These are phyloP conservation scores for Helicocarpus griseus DNA, from an alignment of 2,329 filamentous ascomycete species.

Conservation along the genomic window DNA sequence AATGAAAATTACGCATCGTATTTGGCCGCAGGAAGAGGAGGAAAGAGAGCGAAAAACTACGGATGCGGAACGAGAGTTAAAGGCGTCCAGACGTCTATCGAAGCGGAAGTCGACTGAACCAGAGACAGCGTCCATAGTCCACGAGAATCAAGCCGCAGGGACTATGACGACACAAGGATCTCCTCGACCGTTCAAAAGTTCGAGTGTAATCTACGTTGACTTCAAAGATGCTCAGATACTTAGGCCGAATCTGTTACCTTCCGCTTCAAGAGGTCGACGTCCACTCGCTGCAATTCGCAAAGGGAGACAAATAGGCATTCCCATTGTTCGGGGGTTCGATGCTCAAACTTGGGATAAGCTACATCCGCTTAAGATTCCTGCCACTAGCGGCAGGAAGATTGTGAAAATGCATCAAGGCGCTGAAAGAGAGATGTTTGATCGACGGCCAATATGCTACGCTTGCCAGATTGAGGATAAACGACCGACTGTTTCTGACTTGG, in stretches of 20 bases:
- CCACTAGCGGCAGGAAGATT: constrained; percentile 33
- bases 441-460: constrained; percentile 37
- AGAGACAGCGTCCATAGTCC: constrained; percentile 12
- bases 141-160: constrained; percentile 34
- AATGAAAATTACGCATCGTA: constrained; percentile 73
- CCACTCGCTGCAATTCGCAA: constrained; percentile 79
- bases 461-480: constrained; percentile 55
- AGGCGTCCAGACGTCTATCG: constrained; percentile 11
- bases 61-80: constrained; percentile 28
- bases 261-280: constrained; percentile 69
- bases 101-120: background rate
- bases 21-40: constrained; percentile 60
- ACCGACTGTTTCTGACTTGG: constrained; percentile 70
- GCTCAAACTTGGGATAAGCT: constrained; percentile 64
- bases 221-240: constrained; percentile 68
- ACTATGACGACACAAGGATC: constrained; percentile 32
- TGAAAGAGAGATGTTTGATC: constrained; percentile 15
- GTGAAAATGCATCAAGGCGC: constrained; percentile 30
- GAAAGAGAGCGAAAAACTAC: constrained; percentile 24
- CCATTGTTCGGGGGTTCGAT: constrained; percentile 84
- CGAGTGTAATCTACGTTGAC: constrained; percentile 82
- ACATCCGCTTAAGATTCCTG: constrained; percentile 45
- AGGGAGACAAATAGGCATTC: constrained; percentile 70
- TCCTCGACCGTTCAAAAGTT: constrained; percentile 56
- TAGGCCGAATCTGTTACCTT: constrained; percentile 75